Base-by-base conservation (phyloP, 306 rosid species). In the Calophaca sinica region DNA sequence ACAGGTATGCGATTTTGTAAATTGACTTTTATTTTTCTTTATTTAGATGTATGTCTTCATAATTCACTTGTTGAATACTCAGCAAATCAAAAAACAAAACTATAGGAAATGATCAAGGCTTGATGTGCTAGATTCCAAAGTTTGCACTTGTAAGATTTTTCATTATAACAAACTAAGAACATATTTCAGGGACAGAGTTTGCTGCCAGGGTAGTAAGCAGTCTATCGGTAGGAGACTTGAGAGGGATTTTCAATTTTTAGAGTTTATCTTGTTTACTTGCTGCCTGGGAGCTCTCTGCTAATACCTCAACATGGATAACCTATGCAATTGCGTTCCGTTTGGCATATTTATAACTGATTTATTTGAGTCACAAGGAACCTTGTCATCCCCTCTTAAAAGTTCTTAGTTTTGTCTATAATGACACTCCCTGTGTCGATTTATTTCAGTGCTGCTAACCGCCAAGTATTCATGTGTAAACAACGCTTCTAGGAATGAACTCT, bases 131-230 rank as follows among this genome's bases (percentile, higher is more conserved):
- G 26, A 20, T 20, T 28, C 45, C 79, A 41, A 10, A 46, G 36
- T 65, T 48, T 72, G 81, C 73, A 9, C 35, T 13, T n/a, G 5
- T 9, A 8, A 11, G 20, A 26, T 52, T 46, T 54, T 71, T 50
- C 42, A 48, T 32, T 14, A 7, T n/a, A 58, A 61, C 50, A 14
- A 61, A 49, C 54, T 7, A 15, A 5, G 42, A 7, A 32, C 10
- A 36, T 36, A 36, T 87, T 77, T 50, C 87, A 86, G 89, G 87
- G 57, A 59, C 71, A 53, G 58, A 79, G 67, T 72, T 72, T 68
- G 75, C 71, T 36, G 57, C 63, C 59, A 72, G 59, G 81, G 7
- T 20, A 12, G 42, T 9, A 2, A 75, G 67, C 38, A 13, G 62
- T 48, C 57, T 31, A 15, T 2, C 2, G 53, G 48, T 62, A 32